phyloP scores from a whole-genome alignment of 2,329 filamentous ascomycete genomes.

The Macroventuria anomochaeta region DNA sequence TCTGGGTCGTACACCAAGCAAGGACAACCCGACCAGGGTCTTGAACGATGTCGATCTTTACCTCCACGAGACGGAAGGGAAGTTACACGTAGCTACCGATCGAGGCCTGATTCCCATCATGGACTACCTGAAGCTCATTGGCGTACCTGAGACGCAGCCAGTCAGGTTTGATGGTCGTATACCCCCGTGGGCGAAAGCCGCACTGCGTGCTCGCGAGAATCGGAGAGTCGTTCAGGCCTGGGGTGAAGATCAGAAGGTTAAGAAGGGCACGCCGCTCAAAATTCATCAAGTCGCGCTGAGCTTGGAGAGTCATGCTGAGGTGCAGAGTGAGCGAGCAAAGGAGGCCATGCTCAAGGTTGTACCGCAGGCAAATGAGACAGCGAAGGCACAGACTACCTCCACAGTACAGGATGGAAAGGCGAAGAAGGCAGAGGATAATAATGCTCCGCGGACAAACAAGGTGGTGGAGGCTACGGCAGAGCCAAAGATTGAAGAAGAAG shows the following conservation, averaged over 20 bases:
- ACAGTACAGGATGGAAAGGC: background rate
- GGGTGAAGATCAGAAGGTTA: background rate
- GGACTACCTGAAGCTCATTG: conserved; percentile 24
- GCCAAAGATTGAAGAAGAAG: background rate
- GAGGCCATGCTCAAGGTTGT: no score
- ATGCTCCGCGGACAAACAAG: no score
- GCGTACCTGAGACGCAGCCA: conserved; percentile 22
- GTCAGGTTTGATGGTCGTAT: conserved; percentile 26
- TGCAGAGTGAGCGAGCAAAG: no score
- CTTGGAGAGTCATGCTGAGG: background rate
- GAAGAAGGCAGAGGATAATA: no score
- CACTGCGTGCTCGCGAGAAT: background rate
- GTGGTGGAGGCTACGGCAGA: no score
- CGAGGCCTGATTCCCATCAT: conserved; percentile 22
- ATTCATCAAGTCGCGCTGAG: background rate
- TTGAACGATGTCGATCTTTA: conserved; percentile 29
- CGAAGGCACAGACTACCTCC: background rate
- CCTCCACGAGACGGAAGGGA: conserved; percentile 6
- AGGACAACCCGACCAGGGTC: conserved; percentile 3
- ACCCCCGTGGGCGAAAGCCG: conserved; percentile 23
- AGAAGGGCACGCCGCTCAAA: background rate
- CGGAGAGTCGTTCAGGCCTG: background rate
- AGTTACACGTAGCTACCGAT: conserved; percentile 27
- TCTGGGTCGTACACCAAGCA: conserved; percentile 16
- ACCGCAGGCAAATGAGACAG: no score